These are phyloP conservation scores for Hypomyces rosellus DNA, from an alignment of 2,329 filamentous ascomycete species.

Conservation along the genomic window DNA sequence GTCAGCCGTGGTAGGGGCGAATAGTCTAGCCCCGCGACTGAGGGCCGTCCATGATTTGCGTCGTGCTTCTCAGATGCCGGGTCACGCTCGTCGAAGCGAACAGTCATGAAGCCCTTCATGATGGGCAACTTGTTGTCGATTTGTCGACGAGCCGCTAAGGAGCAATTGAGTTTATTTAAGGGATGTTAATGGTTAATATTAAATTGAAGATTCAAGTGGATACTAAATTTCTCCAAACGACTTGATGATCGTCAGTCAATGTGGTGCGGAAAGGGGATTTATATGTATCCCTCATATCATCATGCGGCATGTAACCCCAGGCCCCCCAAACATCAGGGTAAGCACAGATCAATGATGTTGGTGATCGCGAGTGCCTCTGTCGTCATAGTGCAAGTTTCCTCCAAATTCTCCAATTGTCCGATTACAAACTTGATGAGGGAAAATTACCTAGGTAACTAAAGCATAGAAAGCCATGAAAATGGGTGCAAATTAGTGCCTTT, in stretches of 20 bases:
- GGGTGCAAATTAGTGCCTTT: too few relatives aligned
- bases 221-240: too few relatives aligned
- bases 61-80: conserved; percentile 32
- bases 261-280: neutral
- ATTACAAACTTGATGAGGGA: neutral
- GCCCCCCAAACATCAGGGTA: neutral
- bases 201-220: too few relatives aligned
- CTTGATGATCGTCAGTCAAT: neutral
- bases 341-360: neutral
- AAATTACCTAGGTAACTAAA: neutral
- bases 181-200: too few relatives aligned
- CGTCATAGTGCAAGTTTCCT: neutral
- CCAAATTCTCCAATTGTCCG: neutral
- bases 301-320: too few relatives aligned
- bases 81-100: conserved; percentile 38
- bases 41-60: conserved; percentile 23
- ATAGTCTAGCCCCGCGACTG: conserved; percentile 37
- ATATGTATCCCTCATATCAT: neutral
- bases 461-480: too few relatives aligned
- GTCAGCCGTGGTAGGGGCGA: conserved; percentile 37
- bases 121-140: conserved; percentile 3
- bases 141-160: neutral
- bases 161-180: neutral
- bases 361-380: neutral
- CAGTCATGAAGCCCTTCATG: conserved; percentile 20